Evolutionary conservation across 768 basidiomycete species (phyloP).

Genomic region (Russula virescens): DNA sequence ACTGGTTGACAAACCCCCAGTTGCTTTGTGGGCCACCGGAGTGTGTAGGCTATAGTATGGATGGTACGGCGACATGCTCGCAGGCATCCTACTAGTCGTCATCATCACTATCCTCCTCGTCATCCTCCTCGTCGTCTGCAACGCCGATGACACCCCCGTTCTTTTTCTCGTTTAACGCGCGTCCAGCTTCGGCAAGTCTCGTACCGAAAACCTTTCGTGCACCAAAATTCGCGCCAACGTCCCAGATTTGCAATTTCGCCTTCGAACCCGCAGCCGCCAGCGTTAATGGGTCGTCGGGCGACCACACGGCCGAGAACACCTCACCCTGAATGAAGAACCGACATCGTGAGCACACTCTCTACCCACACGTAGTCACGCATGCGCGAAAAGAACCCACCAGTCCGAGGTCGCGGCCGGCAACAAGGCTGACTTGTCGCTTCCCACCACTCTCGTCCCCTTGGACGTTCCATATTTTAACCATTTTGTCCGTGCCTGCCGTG

Average conservation of each 20-base stretch:
- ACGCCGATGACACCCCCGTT: slow-evolving; percentile 67
- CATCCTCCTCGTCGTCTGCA: slow-evolving; percentile 63
- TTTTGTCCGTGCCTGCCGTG: slow-evolving; percentile 92
- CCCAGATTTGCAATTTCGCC: slow-evolving; percentile 94
- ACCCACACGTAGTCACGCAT: not conserved
- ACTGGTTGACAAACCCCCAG: no score
- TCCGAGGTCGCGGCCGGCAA: slow-evolving; percentile 83
- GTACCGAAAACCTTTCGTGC: slow-evolving; percentile 77
- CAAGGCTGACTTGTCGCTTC: slow-evolving; percentile 74
- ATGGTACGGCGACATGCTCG: not conserved
- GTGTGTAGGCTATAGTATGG: slow-evolving; percentile 2
- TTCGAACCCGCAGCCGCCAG: slow-evolving; percentile 92
- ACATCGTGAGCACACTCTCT: slow-evolving; percentile 6
- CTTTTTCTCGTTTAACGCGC: slow-evolving; percentile 56
- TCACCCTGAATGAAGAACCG: slow-evolving; percentile 62
- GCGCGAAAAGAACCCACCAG: slow-evolving; percentile 55
- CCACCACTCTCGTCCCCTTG: slow-evolving; percentile 53
- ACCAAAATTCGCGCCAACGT: slow-evolving; percentile 77
- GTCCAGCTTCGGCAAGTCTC: slow-evolving; percentile 71
- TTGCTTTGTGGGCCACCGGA: not conserved
- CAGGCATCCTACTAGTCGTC: slow-evolving; percentile 29
- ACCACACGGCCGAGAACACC: slow-evolving; percentile 88
- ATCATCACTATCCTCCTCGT: slow-evolving; percentile 44
- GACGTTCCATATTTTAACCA: slow-evolving; percentile 96
- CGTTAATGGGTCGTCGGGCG: slow-evolving; percentile 91